Evolutionary conservation across 305 asterid genomes (phyloP).

Genomic region (Rubia tinctorum): DNA sequence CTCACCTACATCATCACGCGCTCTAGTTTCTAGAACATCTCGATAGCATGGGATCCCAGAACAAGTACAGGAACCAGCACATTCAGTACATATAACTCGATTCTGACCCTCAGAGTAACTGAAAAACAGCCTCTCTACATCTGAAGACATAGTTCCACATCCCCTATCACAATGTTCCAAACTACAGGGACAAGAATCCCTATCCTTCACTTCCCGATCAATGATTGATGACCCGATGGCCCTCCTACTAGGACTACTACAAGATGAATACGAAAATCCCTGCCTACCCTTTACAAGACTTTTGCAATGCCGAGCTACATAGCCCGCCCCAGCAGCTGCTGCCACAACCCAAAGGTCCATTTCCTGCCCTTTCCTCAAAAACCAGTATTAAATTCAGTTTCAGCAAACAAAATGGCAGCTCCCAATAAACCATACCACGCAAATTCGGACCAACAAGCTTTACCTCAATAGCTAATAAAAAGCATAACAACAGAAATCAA

Average conservation of each 20-base stretch:
- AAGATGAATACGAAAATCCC: slow-evolving; percentile 23
- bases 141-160: slow-evolving; percentile 28
- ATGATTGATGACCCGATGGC: slow-evolving; percentile 22
- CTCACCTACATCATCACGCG: slow-evolving; percentile 27
- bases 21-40: slow-evolving; percentile 26
- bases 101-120: slow-evolving; percentile 29
- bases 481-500: not conserved
- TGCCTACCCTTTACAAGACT: slow-evolving; percentile 34
- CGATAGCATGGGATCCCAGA: slow-evolving; percentile 18
- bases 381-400: slow-evolving; percentile 17
- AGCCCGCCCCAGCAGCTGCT: slow-evolving; percentile 75
- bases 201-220: slow-evolving; percentile 27
- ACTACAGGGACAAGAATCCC: slow-evolving; percentile 22
- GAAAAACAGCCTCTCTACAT: slow-evolving; percentile 22
- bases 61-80: slow-evolving; percentile 11
- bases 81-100: slow-evolving; percentile 4
- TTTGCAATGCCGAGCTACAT: slow-evolving; percentile 62
- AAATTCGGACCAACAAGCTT: slow-evolving; percentile 7
- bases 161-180: slow-evolving; percentile 21
- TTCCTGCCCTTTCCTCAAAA: slow-evolving; percentile 15
- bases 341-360: slow-evolving; percentile 78
- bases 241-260: slow-evolving; percentile 25
- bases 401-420: slow-evolving; percentile 14
- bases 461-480: not conserved
- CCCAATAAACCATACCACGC: slow-evolving; percentile 14